phyloP scores from a whole-genome alignment of 1,284 basidiomycete genomes.

The Clitocybe nebularis region DNA sequence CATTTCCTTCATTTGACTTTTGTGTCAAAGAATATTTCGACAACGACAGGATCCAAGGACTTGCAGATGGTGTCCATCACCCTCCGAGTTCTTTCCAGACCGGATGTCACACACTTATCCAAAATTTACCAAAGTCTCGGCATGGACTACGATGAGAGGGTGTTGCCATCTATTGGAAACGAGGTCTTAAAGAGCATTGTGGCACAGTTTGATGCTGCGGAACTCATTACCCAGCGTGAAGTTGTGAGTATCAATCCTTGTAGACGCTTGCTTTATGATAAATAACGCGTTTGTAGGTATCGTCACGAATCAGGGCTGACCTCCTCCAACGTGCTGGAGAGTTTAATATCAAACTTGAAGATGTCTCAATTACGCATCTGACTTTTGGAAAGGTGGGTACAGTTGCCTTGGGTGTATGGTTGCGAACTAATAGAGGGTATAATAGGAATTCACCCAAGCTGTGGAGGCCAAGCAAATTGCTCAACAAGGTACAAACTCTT shows the following conservation, averaged over 20 bases:
- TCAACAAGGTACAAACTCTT: constrained; percentile 69
- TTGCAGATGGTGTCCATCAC: constrained; percentile 98
- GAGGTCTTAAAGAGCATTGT: constrained; percentile 98
- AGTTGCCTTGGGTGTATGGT: no score
- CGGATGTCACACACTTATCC: constrained; percentile 84
- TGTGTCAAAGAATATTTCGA: constrained; percentile 82
- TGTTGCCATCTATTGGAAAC: constrained; percentile 92
- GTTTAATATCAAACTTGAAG: constrained; percentile 95
- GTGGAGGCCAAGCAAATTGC: constrained; percentile 99
- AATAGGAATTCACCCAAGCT: constrained; percentile 85
- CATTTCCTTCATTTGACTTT: background rate
- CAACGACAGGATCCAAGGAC: constrained; percentile 94
- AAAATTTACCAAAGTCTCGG: constrained; percentile 96
- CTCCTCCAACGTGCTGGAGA: constrained; percentile 91
- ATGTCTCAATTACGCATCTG: constrained; percentile 93
- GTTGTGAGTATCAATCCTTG: constrained; percentile 46
- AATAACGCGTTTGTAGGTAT: constrained; percentile 51
- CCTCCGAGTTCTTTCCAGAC: constrained; percentile 91
- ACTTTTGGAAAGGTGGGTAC: constrained; percentile 74
- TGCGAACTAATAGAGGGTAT: no score
- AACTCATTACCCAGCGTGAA: constrained; percentile 89
- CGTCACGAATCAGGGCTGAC: constrained; percentile 92
- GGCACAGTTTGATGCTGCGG: constrained; percentile 97
- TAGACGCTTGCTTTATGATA: background rate
- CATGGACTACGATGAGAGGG: constrained; percentile 96